A percentile compares a stretch with the other conserved stretches of the same genome.
Conservation (phyloP, 108 stramenopile genomes). For the Chaetoceros muelleri region DNA sequence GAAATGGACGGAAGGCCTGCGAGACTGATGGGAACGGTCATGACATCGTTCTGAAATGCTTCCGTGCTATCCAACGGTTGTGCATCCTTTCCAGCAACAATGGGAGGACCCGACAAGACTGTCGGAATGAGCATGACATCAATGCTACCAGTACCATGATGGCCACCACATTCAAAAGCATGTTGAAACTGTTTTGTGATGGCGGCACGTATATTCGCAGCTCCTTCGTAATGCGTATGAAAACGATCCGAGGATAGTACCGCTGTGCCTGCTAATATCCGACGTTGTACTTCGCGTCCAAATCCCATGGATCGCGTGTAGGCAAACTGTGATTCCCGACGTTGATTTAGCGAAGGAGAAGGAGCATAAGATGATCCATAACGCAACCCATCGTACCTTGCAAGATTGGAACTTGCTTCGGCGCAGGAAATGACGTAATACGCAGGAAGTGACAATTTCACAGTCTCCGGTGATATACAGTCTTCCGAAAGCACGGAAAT, state of each 20-base stretch:
- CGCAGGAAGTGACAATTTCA: conserved; percentile 73
- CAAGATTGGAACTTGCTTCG: conserved; percentile 94
- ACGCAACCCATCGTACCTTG: conserved; percentile 92
- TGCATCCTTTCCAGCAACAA: conserved; percentile 20
- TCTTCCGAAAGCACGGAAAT: conserved; percentile 32
- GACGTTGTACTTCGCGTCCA: conserved; percentile 68
- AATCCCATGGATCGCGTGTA: conserved; percentile 56
- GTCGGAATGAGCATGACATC: conserved; percentile 79
- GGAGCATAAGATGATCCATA: conserved; percentile 45
- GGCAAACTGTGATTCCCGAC: conserved; percentile 60
- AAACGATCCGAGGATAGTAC: conserved; percentile 81
- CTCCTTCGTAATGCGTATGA: conserved; percentile 81
- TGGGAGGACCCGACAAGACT: conserved; percentile 40
- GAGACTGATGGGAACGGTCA: conserved; percentile 82
- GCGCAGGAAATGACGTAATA: conserved; percentile 94
- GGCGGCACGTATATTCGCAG: conserved; percentile 55
- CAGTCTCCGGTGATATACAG: conserved; percentile 41
- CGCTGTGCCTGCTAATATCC: conserved; percentile 73
- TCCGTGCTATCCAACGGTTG: conserved; percentile 34
- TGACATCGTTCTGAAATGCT: conserved; percentile 84
- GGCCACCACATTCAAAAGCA: conserved; percentile 20
- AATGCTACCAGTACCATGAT: conserved; percentile 17
- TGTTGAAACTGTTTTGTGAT: conserved; percentile 47
- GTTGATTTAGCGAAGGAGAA: conserved; percentile 6
- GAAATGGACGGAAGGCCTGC: conserved; percentile 74